Percentiles rank a stretch among this genome's conserved stretches.
Conservation (phyloP, 2,329 filamentous ascomycete genomes). For the Neoscytalidium dimidiatum region DNA sequence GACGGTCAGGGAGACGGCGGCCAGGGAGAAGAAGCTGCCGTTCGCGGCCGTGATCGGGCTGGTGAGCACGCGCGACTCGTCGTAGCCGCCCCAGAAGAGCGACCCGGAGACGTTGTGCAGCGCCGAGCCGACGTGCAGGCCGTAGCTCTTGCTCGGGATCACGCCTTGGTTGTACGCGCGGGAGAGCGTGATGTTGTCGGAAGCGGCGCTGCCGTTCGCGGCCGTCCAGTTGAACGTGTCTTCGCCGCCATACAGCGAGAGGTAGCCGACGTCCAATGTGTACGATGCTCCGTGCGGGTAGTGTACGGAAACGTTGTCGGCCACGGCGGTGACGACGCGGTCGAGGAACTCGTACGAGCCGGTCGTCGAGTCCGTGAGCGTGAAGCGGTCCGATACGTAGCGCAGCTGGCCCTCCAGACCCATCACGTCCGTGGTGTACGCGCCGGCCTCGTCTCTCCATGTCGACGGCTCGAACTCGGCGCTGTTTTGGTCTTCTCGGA, state of each 20-base stretch:
- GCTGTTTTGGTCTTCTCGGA: neutral
- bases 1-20: conserved; percentile 46
- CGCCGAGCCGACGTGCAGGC: conserved; percentile 38
- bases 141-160: conserved; percentile 32
- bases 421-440: neutral
- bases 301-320: neutral
- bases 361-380: neutral
- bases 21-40: conserved; percentile 28
- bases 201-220: neutral
- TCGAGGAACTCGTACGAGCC: neutral
- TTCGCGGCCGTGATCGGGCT: conserved; percentile 23
- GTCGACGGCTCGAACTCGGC: neutral
- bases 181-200: neutral
- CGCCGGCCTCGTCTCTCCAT: neutral
- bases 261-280: neutral
- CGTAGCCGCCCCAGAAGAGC: conserved; percentile 38
- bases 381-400: neutral
- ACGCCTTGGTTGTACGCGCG: neutral
- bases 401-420: neutral
- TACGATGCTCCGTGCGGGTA: neutral
- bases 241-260: neutral
- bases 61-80: conserved; percentile 33
- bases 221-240: neutral
- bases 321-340: neutral
- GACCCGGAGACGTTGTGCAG: conserved; percentile 30